Conservation (phyloP, 129 eudicot genomes). For the Logfia minima region DNA sequence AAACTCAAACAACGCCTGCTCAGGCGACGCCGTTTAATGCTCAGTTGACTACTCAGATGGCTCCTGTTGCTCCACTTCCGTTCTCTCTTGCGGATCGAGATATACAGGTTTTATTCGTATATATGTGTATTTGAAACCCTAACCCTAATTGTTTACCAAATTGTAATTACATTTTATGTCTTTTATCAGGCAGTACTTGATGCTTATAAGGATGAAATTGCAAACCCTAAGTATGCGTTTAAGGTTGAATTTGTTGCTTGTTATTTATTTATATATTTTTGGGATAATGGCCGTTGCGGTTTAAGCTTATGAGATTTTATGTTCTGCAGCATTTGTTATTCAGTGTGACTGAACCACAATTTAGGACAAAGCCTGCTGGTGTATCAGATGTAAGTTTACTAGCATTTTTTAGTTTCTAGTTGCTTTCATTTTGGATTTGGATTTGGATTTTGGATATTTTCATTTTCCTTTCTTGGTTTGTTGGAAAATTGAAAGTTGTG, state of each 20-base stretch:
- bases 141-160: constrained; percentile 22
- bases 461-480: background rate
- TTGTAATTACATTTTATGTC: background rate
- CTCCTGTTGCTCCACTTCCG: constrained; percentile 95
- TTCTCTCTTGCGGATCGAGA: constrained; percentile 98
- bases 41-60: constrained; percentile 97
- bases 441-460: constrained; percentile 1
- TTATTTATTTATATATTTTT: background rate
- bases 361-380: constrained; percentile 80
- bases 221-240: constrained; percentile 82
- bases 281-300: background rate
- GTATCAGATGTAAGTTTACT: constrained; percentile 85
- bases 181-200: constrained; percentile 75
- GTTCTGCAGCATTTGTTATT: constrained; percentile 78
- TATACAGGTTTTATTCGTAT: constrained; percentile 49
- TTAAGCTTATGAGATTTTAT: constrained; percentile 15
- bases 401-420: background rate
- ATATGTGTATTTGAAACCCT: background rate
- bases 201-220: constrained; percentile 86
- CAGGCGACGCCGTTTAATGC: constrained; percentile 41
- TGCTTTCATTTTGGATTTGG: constrained; percentile 6
- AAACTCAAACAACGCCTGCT: constrained; percentile 21
- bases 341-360: constrained; percentile 89
- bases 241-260: constrained; percentile 52
- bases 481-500: background rate